Evolutionary conservation across 148 eudicot genomes (phyloP).

Genomic region (Agrostemma githago): DNA sequence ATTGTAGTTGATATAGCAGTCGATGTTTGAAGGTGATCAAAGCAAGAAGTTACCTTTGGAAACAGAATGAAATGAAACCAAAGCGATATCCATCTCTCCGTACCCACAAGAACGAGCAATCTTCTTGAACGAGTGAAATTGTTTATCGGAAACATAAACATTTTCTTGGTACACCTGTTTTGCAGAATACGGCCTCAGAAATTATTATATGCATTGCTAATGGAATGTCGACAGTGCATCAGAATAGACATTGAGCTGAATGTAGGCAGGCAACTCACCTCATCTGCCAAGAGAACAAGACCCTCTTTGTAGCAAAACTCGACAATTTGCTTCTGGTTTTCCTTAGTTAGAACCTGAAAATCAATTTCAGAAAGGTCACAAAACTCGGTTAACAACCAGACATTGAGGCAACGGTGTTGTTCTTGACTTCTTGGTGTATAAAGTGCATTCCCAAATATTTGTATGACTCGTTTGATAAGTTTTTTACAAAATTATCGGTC

Average conservation of each 20-base stretch:
- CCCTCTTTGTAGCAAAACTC: constrained; percentile 89
- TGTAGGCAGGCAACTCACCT: constrained; percentile 48
- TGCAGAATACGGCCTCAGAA: not conserved
- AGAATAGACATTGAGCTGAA: not conserved
- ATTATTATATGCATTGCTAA: not conserved
- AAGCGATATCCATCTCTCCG: constrained; percentile 64
- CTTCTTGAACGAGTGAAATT: constrained; percentile 91
- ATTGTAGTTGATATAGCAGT: too few relatives aligned
- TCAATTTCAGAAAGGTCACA: constrained; percentile 11
- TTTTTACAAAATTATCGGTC: not conserved
- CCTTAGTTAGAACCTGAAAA: constrained; percentile 79
- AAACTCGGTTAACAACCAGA: not conserved
- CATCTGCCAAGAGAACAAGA: constrained; percentile 92
- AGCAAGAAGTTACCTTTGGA: constrained; percentile 65
- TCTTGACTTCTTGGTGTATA: too few relatives aligned
- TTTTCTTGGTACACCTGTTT: constrained; percentile 95
- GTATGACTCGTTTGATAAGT: too few relatives aligned
- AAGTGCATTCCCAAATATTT: too few relatives aligned
- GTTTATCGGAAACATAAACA: constrained; percentile 73
- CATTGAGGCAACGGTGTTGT: too few relatives aligned
- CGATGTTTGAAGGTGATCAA: not conserved
- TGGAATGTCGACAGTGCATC: not conserved
- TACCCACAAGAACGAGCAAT: constrained; percentile 77
- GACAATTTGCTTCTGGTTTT: constrained; percentile 72
- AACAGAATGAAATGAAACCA: constrained; percentile 86